Base-by-base conservation (phyloP, 73 alveolate genomes). In the Blepharisma japonicum region DNA sequence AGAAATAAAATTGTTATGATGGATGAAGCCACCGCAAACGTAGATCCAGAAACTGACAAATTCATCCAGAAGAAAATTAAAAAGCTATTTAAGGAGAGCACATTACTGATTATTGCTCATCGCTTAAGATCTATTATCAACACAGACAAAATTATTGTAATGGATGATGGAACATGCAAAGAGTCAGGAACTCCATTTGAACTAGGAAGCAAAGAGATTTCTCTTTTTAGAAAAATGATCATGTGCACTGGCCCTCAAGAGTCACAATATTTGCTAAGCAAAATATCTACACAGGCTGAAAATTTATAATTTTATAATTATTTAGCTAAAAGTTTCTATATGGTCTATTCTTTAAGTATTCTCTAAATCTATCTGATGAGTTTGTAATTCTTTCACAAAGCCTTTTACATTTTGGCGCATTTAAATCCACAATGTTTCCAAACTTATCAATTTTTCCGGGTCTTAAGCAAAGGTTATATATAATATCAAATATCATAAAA, bases 11-110 rank as follows among this genome's bases (percentile, higher is more conserved):
- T 89, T 56, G 68, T 89, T 50, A 56, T 89, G 21, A 81, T 89
- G 77, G 96, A 89, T 82, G 96, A 89, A 66, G 96, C 94, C 6
- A 89, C 96, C 6, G 87, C 94, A 0, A 86, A 85, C 61, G 78
- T 87, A 45, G 96, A 89, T 77, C 87, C 84, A 68, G 77, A 82
- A 90, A 90, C 96, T 66, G 96, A 90, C 82, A 87, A 88, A 78
- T 77, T 80, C 55, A 88, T 88, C 42, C 83, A 86, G 72, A 83
- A 81, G 68, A 77, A 83, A 51, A 50, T 81, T 11, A 78, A 68
- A 47, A 78, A 87, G 70, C 38, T 77, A 86, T 86, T 89, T 46
- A 56, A 87, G 20, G 68, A 83, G 20, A 77, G 87, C 48, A 74
- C 94, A 18, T 53, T 88, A 51, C 71, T 88, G 23, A 86, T 90